Conservation (phyloP, 2,329 filamentous ascomycete genomes). For the Amylocarpus encephaloides region DNA sequence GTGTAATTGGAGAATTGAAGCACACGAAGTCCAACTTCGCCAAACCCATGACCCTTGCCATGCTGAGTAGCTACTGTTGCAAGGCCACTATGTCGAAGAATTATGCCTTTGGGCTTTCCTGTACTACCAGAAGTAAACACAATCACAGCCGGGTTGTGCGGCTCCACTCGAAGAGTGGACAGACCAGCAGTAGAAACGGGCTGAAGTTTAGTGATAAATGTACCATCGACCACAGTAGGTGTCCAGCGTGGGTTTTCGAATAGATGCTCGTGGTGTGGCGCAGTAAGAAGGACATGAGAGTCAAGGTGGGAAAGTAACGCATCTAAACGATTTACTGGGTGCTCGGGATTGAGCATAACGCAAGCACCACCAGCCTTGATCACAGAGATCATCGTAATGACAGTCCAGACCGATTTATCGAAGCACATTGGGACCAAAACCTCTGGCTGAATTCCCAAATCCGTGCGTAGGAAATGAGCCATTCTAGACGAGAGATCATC, state of each 20-base stretch:
- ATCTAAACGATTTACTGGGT: constrained; percentile 19
- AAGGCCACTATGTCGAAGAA: constrained; percentile 14
- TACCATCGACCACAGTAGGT: background rate
- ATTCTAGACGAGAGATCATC: constrained; percentile 17
- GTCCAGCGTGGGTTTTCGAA: background rate
- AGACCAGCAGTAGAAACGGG: background rate
- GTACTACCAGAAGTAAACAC: constrained; percentile 18
- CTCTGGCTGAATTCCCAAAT: constrained; percentile 13
- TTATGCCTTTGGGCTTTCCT: constrained; percentile 22
- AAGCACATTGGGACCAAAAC: constrained; percentile 22
- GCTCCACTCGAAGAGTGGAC: background rate
- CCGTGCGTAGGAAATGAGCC: too few species aligned
- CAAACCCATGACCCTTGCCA: constrained; percentile 3
- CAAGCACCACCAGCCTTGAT: constrained; percentile 24
- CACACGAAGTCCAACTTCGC: constrained; percentile 5
- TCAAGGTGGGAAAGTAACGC: background rate
- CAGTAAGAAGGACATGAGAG: background rate
- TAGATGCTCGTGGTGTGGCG: background rate
- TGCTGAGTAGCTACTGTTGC: constrained; percentile 8
- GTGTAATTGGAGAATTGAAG: constrained; percentile 20
- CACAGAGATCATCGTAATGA: constrained; percentile 22
- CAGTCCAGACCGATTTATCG: constrained; percentile 23
- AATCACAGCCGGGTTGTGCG: background rate
- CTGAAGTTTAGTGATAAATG: too few species aligned
- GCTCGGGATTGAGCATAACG: constrained; percentile 26